phyloP scores from a whole-genome alignment of 148 eudicot genomes.

The Camellia japonica region DNA sequence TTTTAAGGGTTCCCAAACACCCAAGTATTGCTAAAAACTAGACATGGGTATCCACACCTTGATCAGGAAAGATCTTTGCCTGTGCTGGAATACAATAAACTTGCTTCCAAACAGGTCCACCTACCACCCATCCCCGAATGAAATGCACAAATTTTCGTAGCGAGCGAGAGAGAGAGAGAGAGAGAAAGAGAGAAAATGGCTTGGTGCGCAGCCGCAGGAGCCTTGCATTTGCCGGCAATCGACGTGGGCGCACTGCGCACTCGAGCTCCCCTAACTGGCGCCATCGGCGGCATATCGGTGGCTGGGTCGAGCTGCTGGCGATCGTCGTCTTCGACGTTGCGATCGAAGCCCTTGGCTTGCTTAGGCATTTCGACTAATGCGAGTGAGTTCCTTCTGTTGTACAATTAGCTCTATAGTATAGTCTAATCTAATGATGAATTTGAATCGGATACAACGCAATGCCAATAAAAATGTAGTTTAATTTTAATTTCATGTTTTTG shows the following conservation, averaged over 20 bases:
- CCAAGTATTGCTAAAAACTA: too few species aligned
- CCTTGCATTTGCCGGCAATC: constrained; percentile 50
- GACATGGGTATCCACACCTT: too few species aligned
- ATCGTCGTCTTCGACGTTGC: constrained; percentile 20
- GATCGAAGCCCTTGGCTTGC: constrained; percentile 54
- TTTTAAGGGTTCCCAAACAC: too few species aligned
- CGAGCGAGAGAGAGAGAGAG: not conserved
- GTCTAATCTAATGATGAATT: not conserved
- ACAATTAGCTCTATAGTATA: not conserved
- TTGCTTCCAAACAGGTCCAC: too few species aligned
- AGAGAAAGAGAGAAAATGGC: constrained; percentile 35
- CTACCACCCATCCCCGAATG: too few species aligned
- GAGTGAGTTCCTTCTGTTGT: constrained; percentile 25
- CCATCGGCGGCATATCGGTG: constrained; percentile 49
- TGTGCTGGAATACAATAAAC: too few species aligned
- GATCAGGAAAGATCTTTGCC: too few species aligned
- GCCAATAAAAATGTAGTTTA: not conserved
- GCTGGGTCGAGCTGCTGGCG: constrained; percentile 45
- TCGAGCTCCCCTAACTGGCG: constrained; percentile 45
- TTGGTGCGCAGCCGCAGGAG: constrained; percentile 55
- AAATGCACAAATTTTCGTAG: too few species aligned
- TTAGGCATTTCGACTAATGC: constrained; percentile 52
- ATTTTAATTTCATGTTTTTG: not conserved
- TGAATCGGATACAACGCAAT: not conserved
- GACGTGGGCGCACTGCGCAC: constrained; percentile 40